These are phyloP conservation scores for Haplosporangium sp. DNA, from an alignment of 371 early-diverging fungal species.

Conservation along the genomic window DNA sequence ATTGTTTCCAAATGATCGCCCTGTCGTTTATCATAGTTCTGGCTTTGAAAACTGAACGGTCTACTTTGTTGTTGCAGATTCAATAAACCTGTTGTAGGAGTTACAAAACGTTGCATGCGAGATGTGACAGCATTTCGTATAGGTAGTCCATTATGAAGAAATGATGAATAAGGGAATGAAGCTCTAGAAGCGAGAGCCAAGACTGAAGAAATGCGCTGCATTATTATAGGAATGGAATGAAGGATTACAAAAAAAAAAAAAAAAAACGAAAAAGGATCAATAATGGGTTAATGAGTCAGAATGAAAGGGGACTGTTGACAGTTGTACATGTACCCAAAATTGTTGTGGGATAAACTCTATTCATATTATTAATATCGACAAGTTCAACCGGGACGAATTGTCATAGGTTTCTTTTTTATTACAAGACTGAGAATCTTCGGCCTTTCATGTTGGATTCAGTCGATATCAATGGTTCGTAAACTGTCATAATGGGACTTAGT, in stretches of 20 bases:
- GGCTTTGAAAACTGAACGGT: slow-evolving; percentile 8
- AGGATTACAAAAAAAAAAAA: not conserved
- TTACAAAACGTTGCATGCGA: slow-evolving; percentile 3
- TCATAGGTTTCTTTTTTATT: not conserved
- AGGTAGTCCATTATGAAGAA: not conserved
- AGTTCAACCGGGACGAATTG: too few relatives aligned
- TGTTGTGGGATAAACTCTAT: too few relatives aligned
- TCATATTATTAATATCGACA: too few relatives aligned
- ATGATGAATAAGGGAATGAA: not conserved
- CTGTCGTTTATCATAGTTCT: not conserved
- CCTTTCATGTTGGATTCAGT: not conserved
- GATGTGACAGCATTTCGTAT: not conserved
- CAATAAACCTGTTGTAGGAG: not conserved
- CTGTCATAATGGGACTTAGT: slow-evolving; percentile 25
- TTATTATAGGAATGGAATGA: not conserved
- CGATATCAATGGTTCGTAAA: slow-evolving; percentile 14
- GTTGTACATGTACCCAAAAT: too few relatives aligned
- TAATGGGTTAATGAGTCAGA: too few relatives aligned
- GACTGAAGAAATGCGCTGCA: slow-evolving; percentile 18
- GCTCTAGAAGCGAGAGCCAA: not conserved
- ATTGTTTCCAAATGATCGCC: not conserved
- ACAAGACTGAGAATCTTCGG: slow-evolving; percentile 3
- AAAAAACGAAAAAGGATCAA: not conserved
- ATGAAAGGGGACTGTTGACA: too few relatives aligned
- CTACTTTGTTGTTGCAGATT: not conserved